These are phyloP conservation scores for Exophiala bonariae DNA, from an alignment of 2,329 filamentous ascomycete species.

Conservation along the genomic window DNA sequence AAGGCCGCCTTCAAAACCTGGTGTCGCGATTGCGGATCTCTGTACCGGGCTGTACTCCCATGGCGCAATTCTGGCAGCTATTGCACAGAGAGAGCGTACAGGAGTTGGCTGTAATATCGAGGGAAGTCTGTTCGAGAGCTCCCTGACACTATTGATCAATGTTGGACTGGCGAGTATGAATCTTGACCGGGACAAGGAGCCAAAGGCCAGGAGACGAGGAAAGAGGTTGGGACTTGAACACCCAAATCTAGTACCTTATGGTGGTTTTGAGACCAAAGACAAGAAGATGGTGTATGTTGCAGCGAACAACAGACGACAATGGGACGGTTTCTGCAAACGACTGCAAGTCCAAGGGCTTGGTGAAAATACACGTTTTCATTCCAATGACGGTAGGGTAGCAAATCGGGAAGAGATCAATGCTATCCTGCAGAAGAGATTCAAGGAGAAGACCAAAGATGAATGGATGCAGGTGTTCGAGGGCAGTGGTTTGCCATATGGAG, in stretches of 20 bases:
- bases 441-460: conserved; percentile 20
- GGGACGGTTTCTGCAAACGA: conserved; percentile 23
- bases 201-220: conserved; percentile 19
- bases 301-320: conserved; percentile 27
- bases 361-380: conserved; percentile 19
- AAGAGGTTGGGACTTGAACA: conserved; percentile 24
- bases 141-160: conserved; percentile 29
- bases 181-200: conserved; percentile 20
- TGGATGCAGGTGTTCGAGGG: conserved; percentile 24
- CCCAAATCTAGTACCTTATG: conserved; percentile 26
- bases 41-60: conserved; percentile 26
- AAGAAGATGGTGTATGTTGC: conserved; percentile 24
- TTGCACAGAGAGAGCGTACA: conserved; percentile 20
- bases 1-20: conserved; percentile 22
- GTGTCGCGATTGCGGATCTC: conserved; percentile 25
- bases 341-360: conserved; percentile 17
- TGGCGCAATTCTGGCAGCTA: conserved; percentile 26
- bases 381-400: conserved; percentile 25
- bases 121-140: conserved; percentile 27
- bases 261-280: conserved; percentile 23
- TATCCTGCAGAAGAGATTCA: conserved; percentile 20
- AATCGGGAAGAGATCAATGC: conserved; percentile 22
- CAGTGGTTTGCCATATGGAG: conserved; percentile 26
- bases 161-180: conserved; percentile 26
- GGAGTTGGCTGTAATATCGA: conserved; percentile 24